Base-by-base conservation (phyloP, 1,284 basidiomycete species). In the Naganishia sp. region DNA sequence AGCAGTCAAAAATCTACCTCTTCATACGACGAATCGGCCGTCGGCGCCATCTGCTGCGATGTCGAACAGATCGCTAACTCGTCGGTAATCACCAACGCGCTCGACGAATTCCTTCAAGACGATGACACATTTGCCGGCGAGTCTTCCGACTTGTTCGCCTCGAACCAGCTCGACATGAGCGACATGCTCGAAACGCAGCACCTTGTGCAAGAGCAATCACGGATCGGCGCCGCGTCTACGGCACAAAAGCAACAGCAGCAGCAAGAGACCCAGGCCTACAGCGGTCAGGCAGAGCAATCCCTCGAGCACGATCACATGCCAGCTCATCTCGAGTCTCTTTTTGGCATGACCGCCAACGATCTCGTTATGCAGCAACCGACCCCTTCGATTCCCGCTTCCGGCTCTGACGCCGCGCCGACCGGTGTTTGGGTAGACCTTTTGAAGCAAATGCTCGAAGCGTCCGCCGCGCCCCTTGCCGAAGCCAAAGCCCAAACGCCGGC, bases 1-100 rank as follows among this genome's bases (percentile, higher is more conserved):
- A 61, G 59, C 59, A 61, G 59, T n/a, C 59, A 61, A 28, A 61
- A 61, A 28, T 61, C 59, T 7, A 50, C 59, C 15, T 61, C 59
- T 28, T 61, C 59, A n/a, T 61, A 50, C 36, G 59, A 61, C 59
- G 59, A 61, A n/a, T 49, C 59, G 33, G 48, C 59, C 13, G 59
- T 61, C 13, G 59, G 59, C n/a, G 59, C 59, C 48, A 61, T 61
- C n/a, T 61, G 59, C 21, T 61, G 59, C 21, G 59, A 61, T 10
- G 9, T 42, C 48, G 48, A 61, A 15, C 33, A 61, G 3, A 21
- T 21, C 5, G 59, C n/a, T 39, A 23, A 15, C n/a, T 61, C 59
- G 33, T 61, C 59, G 11, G 46, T 52, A 13, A 33, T 42, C 11
- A 42, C 48, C 36, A 43, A 61, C 36, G 31, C 59, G 48, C 21